Percentiles rank a stretch among this genome's conserved stretches.
Conservation (phyloP, 768 basidiomycete species). For the Tubosaeta sp. region DNA sequence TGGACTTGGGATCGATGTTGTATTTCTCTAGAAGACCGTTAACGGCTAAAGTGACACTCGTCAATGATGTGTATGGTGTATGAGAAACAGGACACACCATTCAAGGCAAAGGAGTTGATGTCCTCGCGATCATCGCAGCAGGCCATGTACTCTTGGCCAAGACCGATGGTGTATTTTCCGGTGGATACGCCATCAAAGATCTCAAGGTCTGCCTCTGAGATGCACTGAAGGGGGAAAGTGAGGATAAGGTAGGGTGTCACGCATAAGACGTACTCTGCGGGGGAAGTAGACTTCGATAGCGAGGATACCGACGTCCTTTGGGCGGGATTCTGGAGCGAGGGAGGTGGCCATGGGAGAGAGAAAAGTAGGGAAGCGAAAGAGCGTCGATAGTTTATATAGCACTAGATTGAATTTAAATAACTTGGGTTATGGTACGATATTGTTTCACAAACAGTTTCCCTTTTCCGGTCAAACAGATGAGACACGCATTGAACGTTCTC, state of each 20-base stretch:
- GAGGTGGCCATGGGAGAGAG: conserved; percentile 25
- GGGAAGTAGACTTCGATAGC: conserved; percentile 95
- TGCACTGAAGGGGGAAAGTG: conserved; percentile 53
- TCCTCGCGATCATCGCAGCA: conserved; percentile 99
- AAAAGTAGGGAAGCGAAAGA: background rate
- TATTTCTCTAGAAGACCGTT: conserved; percentile 87
- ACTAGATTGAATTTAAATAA: conserved; percentile 24
- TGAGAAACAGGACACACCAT: conserved; percentile 52
- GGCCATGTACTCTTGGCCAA: conserved; percentile 97
- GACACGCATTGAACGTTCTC: background rate
- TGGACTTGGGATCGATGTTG: conserved; percentile 92
- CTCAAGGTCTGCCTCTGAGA: conserved; percentile 94
- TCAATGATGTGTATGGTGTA: background rate
- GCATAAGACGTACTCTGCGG: conserved; percentile 57
- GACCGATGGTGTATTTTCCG: conserved; percentile 98
- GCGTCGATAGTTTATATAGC: background rate
- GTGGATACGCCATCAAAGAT: conserved; percentile 89
- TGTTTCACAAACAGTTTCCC: background rate
- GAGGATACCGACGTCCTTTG: conserved; percentile 92
- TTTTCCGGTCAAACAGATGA: background rate
- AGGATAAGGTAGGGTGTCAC: conserved; percentile 7
- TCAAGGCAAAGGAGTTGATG: conserved; percentile 96
- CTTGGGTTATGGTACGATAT: background rate
- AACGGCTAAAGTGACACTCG: conserved; percentile 55
- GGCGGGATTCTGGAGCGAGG: conserved; percentile 42